Percentiles rank a stretch among this genome's conserved stretches.
phyloP scores from a whole-genome alignment of 805 yeast genomes.

The Ogataea kodamae region DNA sequence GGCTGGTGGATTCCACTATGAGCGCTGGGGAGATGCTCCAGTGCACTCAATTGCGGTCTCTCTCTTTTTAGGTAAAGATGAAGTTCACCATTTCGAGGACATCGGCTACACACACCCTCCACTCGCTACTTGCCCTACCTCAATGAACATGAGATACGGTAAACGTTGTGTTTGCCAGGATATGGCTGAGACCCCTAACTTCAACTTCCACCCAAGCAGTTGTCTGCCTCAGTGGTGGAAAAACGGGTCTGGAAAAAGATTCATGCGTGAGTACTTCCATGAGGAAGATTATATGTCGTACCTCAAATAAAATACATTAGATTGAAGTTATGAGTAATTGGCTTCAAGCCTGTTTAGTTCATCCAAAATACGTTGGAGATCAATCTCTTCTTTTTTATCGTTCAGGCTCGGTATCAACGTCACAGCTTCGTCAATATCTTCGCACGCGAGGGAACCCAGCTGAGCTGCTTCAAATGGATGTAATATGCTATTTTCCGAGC shows the following conservation, averaged over 20 bases:
- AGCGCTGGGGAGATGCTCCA: conserved; percentile 96
- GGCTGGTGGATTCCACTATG: conserved; percentile 77
- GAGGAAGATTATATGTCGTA: conserved; percentile 28
- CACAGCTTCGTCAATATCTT: conserved; percentile 94
- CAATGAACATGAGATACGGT: conserved; percentile 43
- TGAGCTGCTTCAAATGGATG: conserved; percentile 98
- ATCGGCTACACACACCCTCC: conserved; percentile 79
- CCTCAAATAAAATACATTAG: conserved; percentile 11
- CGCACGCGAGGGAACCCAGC: conserved; percentile 80
- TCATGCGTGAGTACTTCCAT: conserved; percentile 43
- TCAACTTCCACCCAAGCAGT: conserved; percentile 48
- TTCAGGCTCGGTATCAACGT: conserved; percentile 86
- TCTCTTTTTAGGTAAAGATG: conserved; percentile 51
- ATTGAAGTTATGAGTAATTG: conserved; percentile 24
- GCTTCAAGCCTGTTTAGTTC: conserved; percentile 71
- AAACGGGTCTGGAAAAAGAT: conserved; percentile 56
- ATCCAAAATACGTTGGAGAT: conserved; percentile 79
- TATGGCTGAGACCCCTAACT: conserved; percentile 34
- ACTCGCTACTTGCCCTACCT: conserved; percentile 58
- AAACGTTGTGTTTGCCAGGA: conserved; percentile 62
- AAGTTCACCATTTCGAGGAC: conserved; percentile 76
- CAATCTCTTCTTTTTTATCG: conserved; percentile 79
- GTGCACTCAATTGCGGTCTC: conserved; percentile 73
- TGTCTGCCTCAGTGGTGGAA: conserved; percentile 79
- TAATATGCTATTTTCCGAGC: conserved; percentile 67